Percentiles rank a stretch among this genome's conserved stretches.
These are phyloP conservation scores for Capsicum chinense DNA, from an alignment of 257 asterid genomes.

Conservation along the genomic window DNA sequence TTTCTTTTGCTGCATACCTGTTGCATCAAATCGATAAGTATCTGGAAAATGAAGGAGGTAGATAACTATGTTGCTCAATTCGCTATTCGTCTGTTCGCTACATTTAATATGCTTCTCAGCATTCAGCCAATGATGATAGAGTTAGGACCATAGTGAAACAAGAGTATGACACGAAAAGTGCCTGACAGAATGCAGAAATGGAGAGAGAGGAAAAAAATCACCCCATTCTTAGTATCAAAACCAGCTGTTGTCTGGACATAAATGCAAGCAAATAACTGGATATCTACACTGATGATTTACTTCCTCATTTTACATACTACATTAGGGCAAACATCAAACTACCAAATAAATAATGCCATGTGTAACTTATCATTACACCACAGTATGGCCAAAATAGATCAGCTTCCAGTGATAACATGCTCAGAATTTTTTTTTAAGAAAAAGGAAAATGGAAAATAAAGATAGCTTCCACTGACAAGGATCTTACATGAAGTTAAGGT, in stretches of 20 bases:
- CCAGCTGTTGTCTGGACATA: slow-evolving; percentile 5
- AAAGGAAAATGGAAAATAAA: slow-evolving; percentile 3
- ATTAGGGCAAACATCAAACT: background rate
- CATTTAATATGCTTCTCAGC: slow-evolving; percentile 22
- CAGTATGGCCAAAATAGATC: background rate
- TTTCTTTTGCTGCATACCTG: slow-evolving; percentile 97
- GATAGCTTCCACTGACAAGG: slow-evolving; percentile 30
- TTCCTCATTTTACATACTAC: background rate
- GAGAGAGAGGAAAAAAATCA: background rate
- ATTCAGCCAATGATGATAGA: background rate
- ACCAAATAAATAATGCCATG: background rate
- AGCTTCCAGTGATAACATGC: background rate
- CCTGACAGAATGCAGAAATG: background rate
- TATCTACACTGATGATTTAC: background rate
- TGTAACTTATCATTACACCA: background rate
- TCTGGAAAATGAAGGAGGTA: slow-evolving; percentile 2
- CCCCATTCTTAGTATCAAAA: background rate
- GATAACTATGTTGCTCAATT: slow-evolving; percentile 9
- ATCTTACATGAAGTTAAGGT: slow-evolving; percentile 93
- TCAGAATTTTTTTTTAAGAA: background rate
- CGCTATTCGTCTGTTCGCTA: background rate
- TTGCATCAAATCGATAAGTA: slow-evolving; percentile 31
- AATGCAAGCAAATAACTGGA: background rate
- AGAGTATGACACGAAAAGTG: background rate
- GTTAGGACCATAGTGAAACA: background rate